Evolutionary conservation across 257 asterid genomes (phyloP).

Genomic region (Solanum medicagineum): DNA sequence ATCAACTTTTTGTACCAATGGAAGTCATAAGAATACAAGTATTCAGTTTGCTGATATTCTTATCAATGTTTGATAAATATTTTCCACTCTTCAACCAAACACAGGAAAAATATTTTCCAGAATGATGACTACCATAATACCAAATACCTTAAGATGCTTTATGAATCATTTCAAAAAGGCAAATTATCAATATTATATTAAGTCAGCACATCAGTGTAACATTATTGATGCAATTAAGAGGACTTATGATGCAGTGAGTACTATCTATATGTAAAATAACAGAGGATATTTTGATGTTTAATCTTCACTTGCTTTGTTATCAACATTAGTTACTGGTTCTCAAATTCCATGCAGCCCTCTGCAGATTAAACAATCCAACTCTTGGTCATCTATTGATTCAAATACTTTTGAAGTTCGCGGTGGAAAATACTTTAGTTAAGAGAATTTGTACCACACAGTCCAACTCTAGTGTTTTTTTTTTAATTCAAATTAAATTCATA

Average conservation of each 20-base stretch:
- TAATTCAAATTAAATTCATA: neutral
- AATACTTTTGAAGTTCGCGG: conserved; percentile 68
- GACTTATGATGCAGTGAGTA: neutral
- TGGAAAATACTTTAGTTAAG: conserved; percentile 47
- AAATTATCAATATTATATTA: neutral
- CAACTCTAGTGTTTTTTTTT: neutral
- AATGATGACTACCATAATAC: neutral
- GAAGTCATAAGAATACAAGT: neutral
- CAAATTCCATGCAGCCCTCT: conserved; percentile 48
- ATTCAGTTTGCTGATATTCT: neutral
- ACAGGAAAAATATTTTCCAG: too few species aligned
- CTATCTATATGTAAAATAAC: neutral
- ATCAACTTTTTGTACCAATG: too few species aligned
- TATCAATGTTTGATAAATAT: neutral
- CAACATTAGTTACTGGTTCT: conserved; percentile 35
- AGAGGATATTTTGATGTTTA: neutral
- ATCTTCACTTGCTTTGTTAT: neutral
- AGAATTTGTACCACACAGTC: neutral
- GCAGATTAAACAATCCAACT: conserved; percentile 48
- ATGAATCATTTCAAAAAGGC: neutral
- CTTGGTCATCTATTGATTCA: conserved; percentile 68
- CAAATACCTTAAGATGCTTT: neutral
- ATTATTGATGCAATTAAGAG: neutral
- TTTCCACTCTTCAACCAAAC: too few species aligned
- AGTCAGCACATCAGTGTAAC: neutral